A percentile compares a stretch with the other conserved stretches of the same genome.
These are phyloP conservation scores for Penicillium psychrofluorescens DNA, from an alignment of 495 filamentous ascomycete genomes.

Conservation along the genomic window DNA sequence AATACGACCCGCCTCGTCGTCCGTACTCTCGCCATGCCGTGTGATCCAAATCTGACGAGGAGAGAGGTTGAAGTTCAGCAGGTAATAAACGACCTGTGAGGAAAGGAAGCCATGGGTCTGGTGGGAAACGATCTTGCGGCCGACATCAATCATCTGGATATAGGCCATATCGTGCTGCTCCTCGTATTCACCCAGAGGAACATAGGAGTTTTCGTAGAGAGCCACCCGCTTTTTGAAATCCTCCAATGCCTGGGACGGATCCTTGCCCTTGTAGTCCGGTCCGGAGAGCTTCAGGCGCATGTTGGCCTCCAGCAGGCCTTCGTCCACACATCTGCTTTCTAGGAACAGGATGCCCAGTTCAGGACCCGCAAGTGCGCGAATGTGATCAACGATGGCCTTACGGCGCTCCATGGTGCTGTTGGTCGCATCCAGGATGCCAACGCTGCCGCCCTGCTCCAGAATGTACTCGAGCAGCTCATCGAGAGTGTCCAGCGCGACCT, in stretches of 20 bases:
- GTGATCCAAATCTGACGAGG: conserved; percentile 98
- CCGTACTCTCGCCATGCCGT: conserved; percentile 76
- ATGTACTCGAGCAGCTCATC: conserved; percentile 89
- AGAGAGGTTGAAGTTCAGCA: conserved; percentile 92
- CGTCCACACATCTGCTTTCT: conserved; percentile 85
- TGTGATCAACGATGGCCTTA: conserved; percentile 72
- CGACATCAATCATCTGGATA: conserved; percentile 96
- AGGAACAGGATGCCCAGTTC: conserved; percentile 87
- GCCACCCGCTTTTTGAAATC: conserved; percentile 94
- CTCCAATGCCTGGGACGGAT: conserved; percentile 70
- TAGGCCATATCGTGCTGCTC: conserved; percentile 84
- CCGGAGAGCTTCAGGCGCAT: conserved; percentile 98
- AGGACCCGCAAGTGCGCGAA: conserved; percentile 75
- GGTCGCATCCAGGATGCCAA: conserved; percentile 97
- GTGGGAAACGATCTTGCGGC: conserved; percentile 84
- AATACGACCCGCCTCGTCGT: conserved; percentile 73
- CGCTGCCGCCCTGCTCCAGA: conserved; percentile 69
- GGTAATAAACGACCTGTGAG: conserved; percentile 82
- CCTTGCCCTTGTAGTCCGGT: conserved; percentile 90
- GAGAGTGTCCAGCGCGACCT: conserved; percentile 84
- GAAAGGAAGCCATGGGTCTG: conserved; percentile 87
- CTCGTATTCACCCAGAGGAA: conserved; percentile 85
- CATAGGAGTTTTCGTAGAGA: conserved; percentile 88
- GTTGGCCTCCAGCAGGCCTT: conserved; percentile 79
- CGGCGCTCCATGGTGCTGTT: conserved; percentile 88